Base-by-base conservation (phyloP, 345 rosid species). In the Luvunga scandens region DNA sequence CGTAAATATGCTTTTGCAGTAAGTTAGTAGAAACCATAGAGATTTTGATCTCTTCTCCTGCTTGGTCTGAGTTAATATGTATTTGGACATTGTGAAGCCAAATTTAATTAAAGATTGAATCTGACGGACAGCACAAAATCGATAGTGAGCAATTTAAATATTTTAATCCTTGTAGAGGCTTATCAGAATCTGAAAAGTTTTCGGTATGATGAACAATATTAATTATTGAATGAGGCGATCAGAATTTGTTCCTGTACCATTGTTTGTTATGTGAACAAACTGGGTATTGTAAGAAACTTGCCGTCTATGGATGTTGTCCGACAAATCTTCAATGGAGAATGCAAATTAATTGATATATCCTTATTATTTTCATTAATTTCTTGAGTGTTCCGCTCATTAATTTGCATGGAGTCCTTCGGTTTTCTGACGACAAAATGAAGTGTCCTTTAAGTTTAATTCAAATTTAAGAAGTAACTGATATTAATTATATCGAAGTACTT, bases 391-490 rank as follows among this genome's bases (percentile, higher is more conserved):
- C 50, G 12, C 18, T 45, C 18, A 14, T 45, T 45, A 45, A 45
- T 45, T 45, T 45, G 50, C 50, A 45, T 45, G 50, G 50, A 45
- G 50, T 45, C 50, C 18, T 45, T 45, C 50, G 18, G 50, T 3
- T 13, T 45, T 45, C 50, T 45, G 13, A 45, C 50, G 13, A 12
- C 50, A 45, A 45, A 45, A n/a, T 59, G 59, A 75, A 75, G 45
- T 75, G 24, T 42, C 6, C 27, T 75, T 42, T 4, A 75, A 75
- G 69, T 74, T 27, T 59, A 50, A 73, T 73, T n/a, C 57, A 53
- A 13, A 57, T 56, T 22, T 24, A 12, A 21, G 50, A 34, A n/a
- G 66, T 18, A 33, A 12, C 50, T 13, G 13, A 12, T 13, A 45
- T 45, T 56, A 55, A 18, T 55, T 34, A 19, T 27, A 25, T 24